Evolutionary conservation across 257 asterid genomes (phyloP).

Genomic region (Coffea eugenioides): DNA sequence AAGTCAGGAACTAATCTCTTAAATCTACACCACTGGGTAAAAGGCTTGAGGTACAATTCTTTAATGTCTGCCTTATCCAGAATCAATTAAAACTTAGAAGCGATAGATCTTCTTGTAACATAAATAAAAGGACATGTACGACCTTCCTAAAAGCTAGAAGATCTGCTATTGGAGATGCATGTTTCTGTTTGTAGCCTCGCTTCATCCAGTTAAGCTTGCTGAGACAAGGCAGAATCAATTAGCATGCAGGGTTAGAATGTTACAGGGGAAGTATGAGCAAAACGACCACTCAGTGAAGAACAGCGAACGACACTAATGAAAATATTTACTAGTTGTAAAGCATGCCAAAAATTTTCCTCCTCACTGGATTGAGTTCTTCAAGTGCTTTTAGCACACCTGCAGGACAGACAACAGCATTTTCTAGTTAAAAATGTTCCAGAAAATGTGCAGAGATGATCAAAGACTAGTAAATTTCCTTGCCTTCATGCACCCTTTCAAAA

Average conservation of each 20-base stretch:
- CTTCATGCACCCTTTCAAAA: conserved; percentile 82
- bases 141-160: conserved; percentile 94
- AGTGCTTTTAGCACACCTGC: conserved; percentile 83
- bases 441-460: background rate
- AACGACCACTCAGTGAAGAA: conserved; percentile 4
- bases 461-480: conserved; percentile 31
- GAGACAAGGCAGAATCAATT: conserved; percentile 24
- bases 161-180: conserved; percentile 86
- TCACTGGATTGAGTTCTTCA: conserved; percentile 79
- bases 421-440: conserved; percentile 4
- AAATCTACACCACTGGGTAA: background rate
- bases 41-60: background rate
- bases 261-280: background rate
- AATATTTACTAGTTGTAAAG: conserved; percentile 67
- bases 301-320: background rate
- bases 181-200: conserved; percentile 78
- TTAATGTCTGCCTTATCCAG: background rate
- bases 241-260: background rate
- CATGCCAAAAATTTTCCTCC: conserved; percentile 68
- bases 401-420: conserved; percentile 4
- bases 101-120: background rate
- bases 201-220: conserved; percentile 97
- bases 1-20: background rate
- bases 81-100: background rate
- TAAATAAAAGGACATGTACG: conserved; percentile 1